Base-by-base conservation (phyloP, 768 basidiomycete species). In the Asterophora parasitica region DNA sequence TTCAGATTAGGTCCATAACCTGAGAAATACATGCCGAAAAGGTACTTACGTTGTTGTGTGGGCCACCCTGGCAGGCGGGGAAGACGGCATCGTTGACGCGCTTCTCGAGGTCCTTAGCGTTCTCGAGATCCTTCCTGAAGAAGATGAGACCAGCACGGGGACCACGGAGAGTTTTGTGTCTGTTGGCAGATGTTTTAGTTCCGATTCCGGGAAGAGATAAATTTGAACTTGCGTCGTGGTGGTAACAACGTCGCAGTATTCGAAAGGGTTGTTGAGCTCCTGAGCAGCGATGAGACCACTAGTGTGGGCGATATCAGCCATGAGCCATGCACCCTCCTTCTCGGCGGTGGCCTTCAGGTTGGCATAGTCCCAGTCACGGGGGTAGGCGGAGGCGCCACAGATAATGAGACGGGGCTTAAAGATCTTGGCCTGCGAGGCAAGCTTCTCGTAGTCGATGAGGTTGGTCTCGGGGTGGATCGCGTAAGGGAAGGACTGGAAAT, bases 31-130 rank as follows among this genome's bases (percentile, higher is more conserved):
- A 5, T 9, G 5, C 1, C 10, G 15, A 43, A n/a, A 48, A 32
- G 39, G 20, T 27, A 55, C 82, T 47, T 48, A 89, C 88, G 73
- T 99, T 93, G 76, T 98, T 98, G 77, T 98, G 96, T 36, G 95
- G 96, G 41, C 95, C 96, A 69, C 96, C 96, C 72, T 98, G 96
- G 79, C 96, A 98, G 30, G 96, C 95, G 48, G 96, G 96, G 84
- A 99, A 99, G 54, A 99, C 95, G 42, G 96, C 94, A 34, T 95
- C 90, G 66, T 98, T 98, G 60, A 99, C 83, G 49, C 94, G 88
- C 69, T 92, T 92, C 78, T 97, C 96, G 37, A 99, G 81, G 58
- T 98, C 95, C 59, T 80, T 71, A 20, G 81, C 70, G 50, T 83
- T 77, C 61, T 88, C 80, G 58, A 83, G 82, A 65, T 95, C 92